phyloP scores from a whole-genome alignment of 2,329 filamentous ascomycete species.

The Blastomyces percursus region DNA sequence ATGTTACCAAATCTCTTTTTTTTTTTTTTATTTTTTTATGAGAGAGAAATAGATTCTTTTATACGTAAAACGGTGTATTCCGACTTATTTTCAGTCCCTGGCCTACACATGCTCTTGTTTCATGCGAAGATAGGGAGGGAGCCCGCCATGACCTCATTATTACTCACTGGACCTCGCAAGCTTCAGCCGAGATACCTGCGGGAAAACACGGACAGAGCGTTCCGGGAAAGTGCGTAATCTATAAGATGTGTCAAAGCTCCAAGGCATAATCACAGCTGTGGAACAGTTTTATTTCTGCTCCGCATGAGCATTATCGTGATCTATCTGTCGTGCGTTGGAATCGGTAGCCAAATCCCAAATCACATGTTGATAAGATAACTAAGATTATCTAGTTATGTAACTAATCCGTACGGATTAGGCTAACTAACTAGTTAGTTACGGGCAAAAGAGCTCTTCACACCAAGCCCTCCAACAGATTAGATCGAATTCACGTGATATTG shows the following conservation, averaged over 20 bases:
- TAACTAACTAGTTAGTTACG: too few relatives aligned
- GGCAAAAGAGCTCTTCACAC: too few relatives aligned
- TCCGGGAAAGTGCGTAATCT: background rate
- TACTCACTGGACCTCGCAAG: background rate
- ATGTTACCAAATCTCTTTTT: background rate
- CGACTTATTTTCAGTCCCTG: background rate
- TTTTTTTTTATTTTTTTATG: background rate
- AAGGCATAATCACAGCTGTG: background rate
- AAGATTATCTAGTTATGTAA: background rate
- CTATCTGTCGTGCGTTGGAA: background rate
- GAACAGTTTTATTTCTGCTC: background rate
- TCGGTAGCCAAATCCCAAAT: background rate
- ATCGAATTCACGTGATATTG: background rate
- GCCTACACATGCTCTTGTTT: background rate
- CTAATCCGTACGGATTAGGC: too few relatives aligned
- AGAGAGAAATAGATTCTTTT: background rate
- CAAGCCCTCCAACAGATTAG: too few relatives aligned
- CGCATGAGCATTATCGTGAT: background rate
- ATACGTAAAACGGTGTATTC: background rate
- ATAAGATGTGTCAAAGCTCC: background rate
- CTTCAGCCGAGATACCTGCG: background rate
- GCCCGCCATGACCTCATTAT: background rate
- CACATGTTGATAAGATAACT: conserved; percentile 2
- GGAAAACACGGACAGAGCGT: background rate
- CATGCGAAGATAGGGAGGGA: background rate